Evolutionary conservation across 2,329 filamentous ascomycete genomes (phyloP).

Genomic region (Cyclaneusma minus): DNA sequence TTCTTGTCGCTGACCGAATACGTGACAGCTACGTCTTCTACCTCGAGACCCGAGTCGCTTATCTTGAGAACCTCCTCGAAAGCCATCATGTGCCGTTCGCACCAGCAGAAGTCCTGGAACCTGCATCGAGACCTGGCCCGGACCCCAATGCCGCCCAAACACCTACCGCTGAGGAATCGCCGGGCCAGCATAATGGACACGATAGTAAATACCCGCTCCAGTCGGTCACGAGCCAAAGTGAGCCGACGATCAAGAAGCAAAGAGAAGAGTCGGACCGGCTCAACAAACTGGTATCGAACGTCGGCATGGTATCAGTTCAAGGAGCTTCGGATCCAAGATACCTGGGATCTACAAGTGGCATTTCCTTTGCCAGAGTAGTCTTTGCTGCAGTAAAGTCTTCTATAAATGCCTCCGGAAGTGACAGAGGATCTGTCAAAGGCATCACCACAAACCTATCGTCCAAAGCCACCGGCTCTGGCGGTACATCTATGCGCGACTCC

Average conservation of each 20-base stretch:
- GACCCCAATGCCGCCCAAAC: slow-evolving; percentile 15
- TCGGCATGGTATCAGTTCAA: slow-evolving; percentile 63
- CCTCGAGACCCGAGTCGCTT: slow-evolving; percentile 70
- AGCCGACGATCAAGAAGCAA: slow-evolving; percentile 24
- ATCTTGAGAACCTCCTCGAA: slow-evolving; percentile 63
- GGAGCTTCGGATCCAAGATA: slow-evolving; percentile 67
- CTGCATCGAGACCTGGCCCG: slow-evolving; percentile 28
- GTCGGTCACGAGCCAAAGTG: slow-evolving; percentile 8
- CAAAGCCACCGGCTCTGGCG: slow-evolving; percentile 30
- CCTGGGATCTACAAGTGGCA: slow-evolving; percentile 72
- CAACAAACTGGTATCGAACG: slow-evolving; percentile 51
- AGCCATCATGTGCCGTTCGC: slow-evolving; percentile 58
- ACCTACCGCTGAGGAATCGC: slow-evolving; percentile 15
- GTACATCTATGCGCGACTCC: slow-evolving; percentile 81
- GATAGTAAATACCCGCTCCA: slow-evolving; percentile 2
- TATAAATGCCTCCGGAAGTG: slow-evolving; percentile 48
- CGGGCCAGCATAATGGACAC: slow-evolving; percentile 8
- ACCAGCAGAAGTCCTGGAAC: slow-evolving; percentile 53
- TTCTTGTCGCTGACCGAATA: slow-evolving; percentile 1
- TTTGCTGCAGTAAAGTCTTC: slow-evolving; percentile 79
- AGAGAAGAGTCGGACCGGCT: slow-evolving; percentile 43
- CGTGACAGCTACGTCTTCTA: slow-evolving; percentile 73
- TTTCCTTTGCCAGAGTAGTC: slow-evolving; percentile 87
- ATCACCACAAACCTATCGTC: slow-evolving; percentile 35
- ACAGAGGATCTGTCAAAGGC: slow-evolving; percentile 46